Evolutionary conservation across 2,329 filamentous ascomycete genomes (phyloP).

Genomic region (Verticillium zaregamsianum): DNA sequence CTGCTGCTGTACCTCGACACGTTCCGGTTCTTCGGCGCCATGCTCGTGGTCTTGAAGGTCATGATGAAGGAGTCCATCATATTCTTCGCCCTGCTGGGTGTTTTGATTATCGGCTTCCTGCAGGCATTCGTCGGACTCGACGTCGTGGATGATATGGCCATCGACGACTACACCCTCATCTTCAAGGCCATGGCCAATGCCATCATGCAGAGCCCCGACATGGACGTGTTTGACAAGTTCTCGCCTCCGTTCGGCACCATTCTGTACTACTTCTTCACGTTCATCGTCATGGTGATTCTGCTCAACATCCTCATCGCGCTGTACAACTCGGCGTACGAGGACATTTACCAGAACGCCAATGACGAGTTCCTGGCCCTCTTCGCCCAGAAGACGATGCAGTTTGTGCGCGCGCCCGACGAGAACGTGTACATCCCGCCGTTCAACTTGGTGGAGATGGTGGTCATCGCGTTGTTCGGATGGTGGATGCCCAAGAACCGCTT

Average conservation of each 20-base stretch:
- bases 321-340: constrained; percentile 94
- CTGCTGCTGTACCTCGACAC: constrained; percentile 90
- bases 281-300: constrained; percentile 88
- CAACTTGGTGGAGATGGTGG: constrained; percentile 85
- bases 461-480: constrained; percentile 84
- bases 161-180: constrained; percentile 69
- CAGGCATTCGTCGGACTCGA: constrained; percentile 94
- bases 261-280: constrained; percentile 96
- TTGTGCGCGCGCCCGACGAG: constrained; percentile 92
- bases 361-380: constrained; percentile 96
- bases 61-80: constrained; percentile 95
- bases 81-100: constrained; percentile 85
- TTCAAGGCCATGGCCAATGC: constrained; percentile 81
- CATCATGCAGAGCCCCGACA: constrained; percentile 89
- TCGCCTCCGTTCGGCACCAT: constrained; percentile 90
- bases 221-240: constrained; percentile 82
- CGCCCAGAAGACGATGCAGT: constrained; percentile 91
- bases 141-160: constrained; percentile 67
- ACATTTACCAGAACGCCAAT: constrained; percentile 88
- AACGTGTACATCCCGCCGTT: constrained; percentile 97
- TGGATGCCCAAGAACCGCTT: constrained; percentile 78
- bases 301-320: constrained; percentile 96
- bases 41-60: constrained; percentile 94
- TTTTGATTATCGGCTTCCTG: constrained; percentile 82
- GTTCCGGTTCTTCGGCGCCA: constrained; percentile 93